A percentile compares a stretch with the other conserved stretches of the same genome.
phyloP scores from a whole-genome alignment of 2,329 filamentous ascomycete genomes.

The Neocatenulostroma microsporum region DNA sequence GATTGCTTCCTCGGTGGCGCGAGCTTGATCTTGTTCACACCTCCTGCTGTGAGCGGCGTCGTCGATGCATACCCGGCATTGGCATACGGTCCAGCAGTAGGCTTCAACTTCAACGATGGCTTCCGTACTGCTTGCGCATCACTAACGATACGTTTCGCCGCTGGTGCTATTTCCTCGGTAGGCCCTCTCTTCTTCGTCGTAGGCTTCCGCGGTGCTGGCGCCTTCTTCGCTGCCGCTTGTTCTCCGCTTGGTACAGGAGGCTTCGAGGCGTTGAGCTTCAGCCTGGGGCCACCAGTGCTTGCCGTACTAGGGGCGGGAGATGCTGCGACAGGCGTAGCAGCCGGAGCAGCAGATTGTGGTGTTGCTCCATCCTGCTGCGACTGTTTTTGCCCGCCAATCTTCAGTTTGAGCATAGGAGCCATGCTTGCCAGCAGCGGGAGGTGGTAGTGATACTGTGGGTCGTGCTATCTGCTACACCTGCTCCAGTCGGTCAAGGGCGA shows the following conservation, averaged over 20 bases:
- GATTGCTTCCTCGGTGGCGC: background rate
- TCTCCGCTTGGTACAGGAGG: constrained; percentile 24
- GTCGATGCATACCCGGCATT: constrained; percentile 7
- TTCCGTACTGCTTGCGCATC: constrained; percentile 19
- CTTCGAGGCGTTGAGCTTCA: constrained; percentile 23
- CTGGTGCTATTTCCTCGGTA: constrained; percentile 27
- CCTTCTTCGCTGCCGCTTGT: constrained; percentile 17
- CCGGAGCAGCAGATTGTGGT: too few relatives aligned
- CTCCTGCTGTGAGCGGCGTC: constrained; percentile 2
- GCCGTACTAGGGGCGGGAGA: constrained; percentile 10
- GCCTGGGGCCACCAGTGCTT: constrained; percentile 9
- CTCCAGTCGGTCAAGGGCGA: background rate
- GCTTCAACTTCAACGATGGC: constrained; percentile 27
- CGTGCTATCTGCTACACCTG: background rate
- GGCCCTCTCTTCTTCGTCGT: constrained; percentile 28
- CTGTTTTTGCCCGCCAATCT: background rate
- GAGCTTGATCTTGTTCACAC: constrained; percentile 7
- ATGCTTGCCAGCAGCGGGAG: too few relatives aligned
- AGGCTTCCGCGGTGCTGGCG: background rate
- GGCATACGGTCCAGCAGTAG: constrained; percentile 21
- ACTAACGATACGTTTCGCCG: constrained; percentile 24
- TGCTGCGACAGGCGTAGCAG: constrained; percentile 9
- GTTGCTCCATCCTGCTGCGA: too few relatives aligned
- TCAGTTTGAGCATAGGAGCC: background rate
- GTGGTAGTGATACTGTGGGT: constrained; percentile 3